Conservation (phyloP, 1,284 basidiomycete species). For the Trametes polyzona region DNA sequence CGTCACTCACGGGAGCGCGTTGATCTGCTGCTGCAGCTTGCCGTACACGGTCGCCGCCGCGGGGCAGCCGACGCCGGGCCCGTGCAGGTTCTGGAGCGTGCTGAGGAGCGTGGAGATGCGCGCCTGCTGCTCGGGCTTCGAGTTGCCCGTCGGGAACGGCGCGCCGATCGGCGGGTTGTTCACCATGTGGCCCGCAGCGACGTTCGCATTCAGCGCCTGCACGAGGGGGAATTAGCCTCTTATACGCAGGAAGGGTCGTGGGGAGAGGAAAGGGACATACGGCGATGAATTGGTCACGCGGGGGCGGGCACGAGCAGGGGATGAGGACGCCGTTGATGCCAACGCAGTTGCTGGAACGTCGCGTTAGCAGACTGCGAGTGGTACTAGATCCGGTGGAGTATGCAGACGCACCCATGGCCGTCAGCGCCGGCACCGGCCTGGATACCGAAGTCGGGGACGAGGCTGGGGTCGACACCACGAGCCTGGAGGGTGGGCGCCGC, state of each 20-base stretch:
- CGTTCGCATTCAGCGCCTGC: conserved; percentile 35
- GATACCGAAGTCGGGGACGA: conserved; percentile 59
- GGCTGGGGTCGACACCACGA: conserved; percentile 49
- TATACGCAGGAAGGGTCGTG: not conserved
- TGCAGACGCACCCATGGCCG: conserved; percentile 40
- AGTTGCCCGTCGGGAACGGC: conserved; percentile 35
- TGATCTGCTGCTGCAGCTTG: conserved; percentile 36
- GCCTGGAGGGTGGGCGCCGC: conserved; percentile 41
- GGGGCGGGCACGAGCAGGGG: conserved; percentile 66
- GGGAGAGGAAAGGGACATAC: conserved; percentile 35
- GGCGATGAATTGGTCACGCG: conserved; percentile 50
- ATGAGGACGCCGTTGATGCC: conserved; percentile 54
- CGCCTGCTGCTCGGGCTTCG: conserved; percentile 30
- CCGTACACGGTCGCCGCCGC: conserved; percentile 33
- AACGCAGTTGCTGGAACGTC: conserved; percentile 3
- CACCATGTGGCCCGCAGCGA: conserved; percentile 32
- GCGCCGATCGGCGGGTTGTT: conserved; percentile 34
- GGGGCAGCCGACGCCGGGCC: conserved; percentile 39
- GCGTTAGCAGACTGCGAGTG: too few relatives aligned
- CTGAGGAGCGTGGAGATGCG: conserved; percentile 32
- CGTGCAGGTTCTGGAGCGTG: conserved; percentile 40
- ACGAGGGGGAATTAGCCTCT: not conserved
- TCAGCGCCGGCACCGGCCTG: conserved; percentile 53
- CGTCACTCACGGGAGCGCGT: conserved; percentile 23
- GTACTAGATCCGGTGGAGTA: too few relatives aligned